These are phyloP conservation scores for Zelonia costaricensis DNA, from an alignment of 208 protist genomes.

Conservation along the genomic window DNA sequence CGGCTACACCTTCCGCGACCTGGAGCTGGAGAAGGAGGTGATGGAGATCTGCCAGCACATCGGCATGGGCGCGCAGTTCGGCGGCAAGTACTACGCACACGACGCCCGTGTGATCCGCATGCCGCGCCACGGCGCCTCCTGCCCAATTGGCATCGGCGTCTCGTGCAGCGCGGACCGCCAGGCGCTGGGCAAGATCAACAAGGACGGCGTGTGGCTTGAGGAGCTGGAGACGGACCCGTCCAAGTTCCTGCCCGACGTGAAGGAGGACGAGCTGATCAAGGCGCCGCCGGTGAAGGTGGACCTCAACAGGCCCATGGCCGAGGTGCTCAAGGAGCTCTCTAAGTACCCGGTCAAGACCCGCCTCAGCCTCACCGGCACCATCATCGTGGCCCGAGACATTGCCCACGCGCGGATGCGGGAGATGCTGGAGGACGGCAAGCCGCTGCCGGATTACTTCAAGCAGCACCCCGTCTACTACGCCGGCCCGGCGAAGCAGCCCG, in stretches of 20 bases:
- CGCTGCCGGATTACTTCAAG: conserved; percentile 95
- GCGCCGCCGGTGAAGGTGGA: conserved; percentile 88
- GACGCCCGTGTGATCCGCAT: conserved; percentile 96
- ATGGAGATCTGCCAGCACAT: conserved; percentile 86
- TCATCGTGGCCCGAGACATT: conserved; percentile 98
- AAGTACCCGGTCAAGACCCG: conserved; percentile 93
- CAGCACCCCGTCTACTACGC: conserved; percentile 97
- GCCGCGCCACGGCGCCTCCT: conserved; percentile 92
- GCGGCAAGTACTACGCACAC: conserved; percentile 98
- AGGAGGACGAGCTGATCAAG: conserved; percentile 75
- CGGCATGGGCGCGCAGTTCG: conserved; percentile 97
- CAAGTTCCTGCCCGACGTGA: conserved; percentile 93
- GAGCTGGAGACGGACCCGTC: conserved; percentile 94
- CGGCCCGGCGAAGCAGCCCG: conserved; percentile 97
- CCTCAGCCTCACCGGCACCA: conserved; percentile 94
- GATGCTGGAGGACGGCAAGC: conserved; percentile 84
- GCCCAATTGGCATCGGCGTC: conserved; percentile 95
- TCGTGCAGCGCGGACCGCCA: conserved; percentile 97
- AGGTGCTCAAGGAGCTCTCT: conserved; percentile 78
- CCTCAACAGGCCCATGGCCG: conserved; percentile 92
- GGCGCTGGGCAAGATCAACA: conserved; percentile 94
- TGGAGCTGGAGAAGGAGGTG: conserved; percentile 93
- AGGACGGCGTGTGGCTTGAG: conserved; percentile 96
- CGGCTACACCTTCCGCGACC: conserved; percentile 94
- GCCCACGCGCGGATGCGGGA: conserved; percentile 96